phyloP scores from a whole-genome alignment of 164 flowering plant genomes.

The Buxus sempervirens region DNA sequence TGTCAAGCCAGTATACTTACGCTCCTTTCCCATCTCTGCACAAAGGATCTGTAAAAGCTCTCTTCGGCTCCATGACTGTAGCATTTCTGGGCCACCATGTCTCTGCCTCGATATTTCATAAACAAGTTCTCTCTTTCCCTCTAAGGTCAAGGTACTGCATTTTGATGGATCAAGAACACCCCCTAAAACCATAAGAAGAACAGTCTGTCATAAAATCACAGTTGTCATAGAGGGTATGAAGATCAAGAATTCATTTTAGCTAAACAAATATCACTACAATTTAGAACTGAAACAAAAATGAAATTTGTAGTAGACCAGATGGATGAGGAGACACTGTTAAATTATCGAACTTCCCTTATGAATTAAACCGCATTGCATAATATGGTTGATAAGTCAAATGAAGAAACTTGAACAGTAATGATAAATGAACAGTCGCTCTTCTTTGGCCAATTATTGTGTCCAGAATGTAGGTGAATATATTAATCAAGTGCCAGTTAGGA shows the following conservation, averaged over 20 bases:
- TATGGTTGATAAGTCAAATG: too few relatives aligned
- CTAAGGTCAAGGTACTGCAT: conserved; percentile 64
- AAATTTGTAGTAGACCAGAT: not conserved
- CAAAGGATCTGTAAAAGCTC: conserved; percentile 85
- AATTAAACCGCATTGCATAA: too few relatives aligned
- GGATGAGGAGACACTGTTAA: not conserved
- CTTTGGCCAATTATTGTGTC: not conserved
- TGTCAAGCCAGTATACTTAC: conserved; percentile 88
- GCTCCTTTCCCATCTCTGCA: conserved; percentile 91
- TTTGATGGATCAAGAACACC: conserved; percentile 56
- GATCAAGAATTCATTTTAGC: not conserved
- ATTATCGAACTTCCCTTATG: too few relatives aligned
- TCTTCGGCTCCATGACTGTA: conserved; percentile 82
- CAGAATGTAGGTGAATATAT: not conserved
- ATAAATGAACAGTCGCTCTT: not conserved
- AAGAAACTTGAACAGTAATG: not conserved
- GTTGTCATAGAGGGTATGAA: not conserved
- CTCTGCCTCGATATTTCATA: conserved; percentile 63
- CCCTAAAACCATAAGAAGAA: conserved; percentile 31
- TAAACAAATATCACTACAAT: not conserved
- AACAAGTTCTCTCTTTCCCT: conserved; percentile 81
- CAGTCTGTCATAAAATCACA: not conserved
- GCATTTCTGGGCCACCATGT: conserved; percentile 60
- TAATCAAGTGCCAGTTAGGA: not conserved
- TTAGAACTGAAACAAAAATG: not conserved